Evolutionary conservation across 148 eudicot genomes (phyloP).

Genomic region (Gaultheria prostrata): DNA sequence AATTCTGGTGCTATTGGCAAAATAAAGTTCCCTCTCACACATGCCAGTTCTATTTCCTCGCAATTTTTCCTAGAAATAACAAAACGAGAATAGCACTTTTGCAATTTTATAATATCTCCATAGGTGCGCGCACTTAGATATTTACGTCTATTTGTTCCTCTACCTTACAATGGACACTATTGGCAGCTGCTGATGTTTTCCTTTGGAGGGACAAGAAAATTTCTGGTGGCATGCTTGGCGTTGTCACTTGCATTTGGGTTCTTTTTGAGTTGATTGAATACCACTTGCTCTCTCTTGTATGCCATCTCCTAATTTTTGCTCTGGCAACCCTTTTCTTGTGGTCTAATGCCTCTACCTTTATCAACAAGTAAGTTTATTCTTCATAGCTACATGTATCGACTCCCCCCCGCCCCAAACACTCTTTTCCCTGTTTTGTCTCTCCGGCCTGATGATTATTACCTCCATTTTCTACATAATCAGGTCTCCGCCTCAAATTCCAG

Average conservation of each 20-base stretch:
- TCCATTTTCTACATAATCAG: conserved; percentile 18
- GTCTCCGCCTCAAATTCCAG: conserved; percentile 54
- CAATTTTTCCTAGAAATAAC: neutral
- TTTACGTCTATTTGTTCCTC: neutral
- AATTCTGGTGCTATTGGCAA: neutral
- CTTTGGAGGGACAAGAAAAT: conserved; percentile 74
- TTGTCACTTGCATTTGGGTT: conserved; percentile 60
- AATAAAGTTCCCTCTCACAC: neutral
- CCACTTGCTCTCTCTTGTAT: conserved; percentile 58
- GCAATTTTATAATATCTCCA: neutral
- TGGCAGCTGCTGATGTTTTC: conserved; percentile 64
- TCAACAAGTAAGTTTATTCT: conserved; percentile 22
- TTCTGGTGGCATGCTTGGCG: conserved; percentile 49
- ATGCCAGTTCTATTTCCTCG: neutral
- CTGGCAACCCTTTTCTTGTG: conserved; percentile 57
- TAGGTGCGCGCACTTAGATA: neutral
- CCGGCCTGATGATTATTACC: neutral
- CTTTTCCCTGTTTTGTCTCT: neutral
- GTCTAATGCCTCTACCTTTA: conserved; percentile 58
- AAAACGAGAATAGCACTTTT: neutral
- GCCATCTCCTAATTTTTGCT: conserved; percentile 51
- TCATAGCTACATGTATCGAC: neutral
- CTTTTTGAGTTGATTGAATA: conserved; percentile 60
- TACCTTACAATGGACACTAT: neutral
- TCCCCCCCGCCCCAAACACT: neutral